A percentile compares a stretch with the other conserved stretches of the same genome.
These are phyloP conservation scores for Helichrysum umbraculigerum DNA, from an alignment of 129 eudicot species.

Conservation along the genomic window DNA sequence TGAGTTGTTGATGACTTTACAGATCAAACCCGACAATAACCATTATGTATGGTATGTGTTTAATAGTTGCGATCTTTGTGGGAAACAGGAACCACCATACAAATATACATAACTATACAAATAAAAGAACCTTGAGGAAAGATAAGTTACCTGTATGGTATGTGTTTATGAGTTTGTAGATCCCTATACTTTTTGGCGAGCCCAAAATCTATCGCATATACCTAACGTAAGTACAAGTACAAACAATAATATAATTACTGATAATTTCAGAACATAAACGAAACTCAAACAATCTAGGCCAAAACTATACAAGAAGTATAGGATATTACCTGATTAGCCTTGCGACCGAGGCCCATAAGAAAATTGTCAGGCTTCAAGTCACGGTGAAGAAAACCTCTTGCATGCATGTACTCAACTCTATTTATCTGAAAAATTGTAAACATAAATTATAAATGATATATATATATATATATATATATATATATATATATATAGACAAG, in stretches of 20 bases:
- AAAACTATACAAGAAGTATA: not conserved
- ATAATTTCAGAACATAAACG: not conserved
- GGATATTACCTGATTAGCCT: constrained; percentile 84
- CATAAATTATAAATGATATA: not conserved
- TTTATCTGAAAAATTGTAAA: constrained; percentile 54
- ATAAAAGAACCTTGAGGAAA: constrained; percentile 19
- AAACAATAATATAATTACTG: not conserved
- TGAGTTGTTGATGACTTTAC: not conserved
- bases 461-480: not conserved
- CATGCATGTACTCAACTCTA: constrained; percentile 97
- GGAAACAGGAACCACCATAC: not conserved
- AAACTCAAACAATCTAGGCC: not conserved
- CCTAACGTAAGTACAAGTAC: constrained; percentile 37
- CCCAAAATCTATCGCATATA: constrained; percentile 79
- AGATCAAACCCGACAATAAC: not conserved
- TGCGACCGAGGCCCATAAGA: constrained; percentile 98
- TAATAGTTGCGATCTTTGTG: not conserved
- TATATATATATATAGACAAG: not conserved
- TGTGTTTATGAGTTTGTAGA: constrained; percentile 92
- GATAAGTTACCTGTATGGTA: constrained; percentile 66
- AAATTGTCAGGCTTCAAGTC: constrained; percentile 98
- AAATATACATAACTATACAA: no score
- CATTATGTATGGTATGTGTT: not conserved
- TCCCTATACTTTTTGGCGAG: constrained; percentile 90
- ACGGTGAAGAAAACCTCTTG: constrained; percentile 98